Base-by-base conservation (phyloP, 31 red algal species). In the Asparagopsis taxiformis region DNA sequence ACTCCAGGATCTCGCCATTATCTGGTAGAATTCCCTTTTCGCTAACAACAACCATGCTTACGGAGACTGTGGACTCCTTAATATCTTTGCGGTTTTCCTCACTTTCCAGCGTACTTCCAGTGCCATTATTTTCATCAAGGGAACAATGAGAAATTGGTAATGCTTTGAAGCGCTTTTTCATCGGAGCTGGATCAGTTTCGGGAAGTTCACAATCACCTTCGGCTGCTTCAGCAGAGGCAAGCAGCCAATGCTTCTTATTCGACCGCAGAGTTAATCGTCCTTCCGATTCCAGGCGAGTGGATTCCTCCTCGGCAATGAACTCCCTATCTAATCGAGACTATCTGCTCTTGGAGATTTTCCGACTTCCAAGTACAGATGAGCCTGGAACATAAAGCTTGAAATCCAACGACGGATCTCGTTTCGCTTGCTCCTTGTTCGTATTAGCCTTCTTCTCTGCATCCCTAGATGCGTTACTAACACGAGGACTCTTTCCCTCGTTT, bases 31-130 rank as follows among this genome's bases (percentile, higher is more conserved):
- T 69, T 19, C 28, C 28, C 54, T 69, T 74, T 50, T 74, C 68
- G 36, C 81, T 85, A 25, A 85, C 70, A 7, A 85, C 68, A 58
- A 85, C 70, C 81, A 85, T 85, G 44, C 79, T 84, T 7, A 84
- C 66, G 5, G 76, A 80, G 33, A 68, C 36, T 21, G 65, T 70
- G 8, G 48, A 61, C 2, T n/a, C 6, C 2, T n/a, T 56, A 31
- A n/a, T 20, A 1, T 1, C 26, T n/a, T n/a, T n/a, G n/a, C n/a
- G n/a, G n/a, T n/a, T n/a, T 52, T 37, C 24, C 13, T 10, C 13
- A 26, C 26, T 76, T 60, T 32, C 55, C 30, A 15, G 15, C 21
- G 23, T 35, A 32, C 31, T 48, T 0, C 29, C 21, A 16, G 24
- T 25, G 32, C 55, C 43, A 1, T 57, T 53, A 13, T 46, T 37